Conservation (phyloP, 768 basidiomycete genomes). For the Gyrodon lividus region DNA sequence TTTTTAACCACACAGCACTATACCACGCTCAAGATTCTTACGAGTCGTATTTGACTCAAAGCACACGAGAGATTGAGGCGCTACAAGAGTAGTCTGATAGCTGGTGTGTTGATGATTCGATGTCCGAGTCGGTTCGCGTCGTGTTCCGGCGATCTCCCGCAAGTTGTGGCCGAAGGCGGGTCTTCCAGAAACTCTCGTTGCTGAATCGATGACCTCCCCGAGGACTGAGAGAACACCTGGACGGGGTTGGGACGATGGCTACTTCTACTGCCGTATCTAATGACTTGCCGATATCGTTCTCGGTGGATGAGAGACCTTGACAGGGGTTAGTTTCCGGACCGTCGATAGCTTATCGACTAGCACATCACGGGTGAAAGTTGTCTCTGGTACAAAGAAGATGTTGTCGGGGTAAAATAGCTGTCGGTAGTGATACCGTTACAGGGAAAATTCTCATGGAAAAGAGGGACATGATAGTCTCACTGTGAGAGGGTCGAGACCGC, state of each 20-base stretch:
- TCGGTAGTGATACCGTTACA: too few relatives aligned
- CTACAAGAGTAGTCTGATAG: constrained; percentile 52
- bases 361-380: too few relatives aligned
- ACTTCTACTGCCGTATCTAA: neutral
- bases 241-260: neutral
- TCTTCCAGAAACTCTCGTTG: neutral
- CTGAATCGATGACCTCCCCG: neutral
- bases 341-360: too few relatives aligned
- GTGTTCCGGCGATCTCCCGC: too few relatives aligned
- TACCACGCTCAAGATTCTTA: constrained; percentile 55
- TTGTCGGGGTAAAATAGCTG: too few relatives aligned
- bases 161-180: neutral
- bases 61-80: constrained; percentile 59
- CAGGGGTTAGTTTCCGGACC: too few relatives aligned
- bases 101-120: too few relatives aligned
- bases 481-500: too few relatives aligned
- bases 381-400: too few relatives aligned
- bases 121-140: too few relatives aligned
- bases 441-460: too few relatives aligned
- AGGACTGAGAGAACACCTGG: neutral
- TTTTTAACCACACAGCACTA: constrained; percentile 34
- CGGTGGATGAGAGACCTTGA: neutral
- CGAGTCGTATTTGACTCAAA: constrained; percentile 54
- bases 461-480: too few relatives aligned
- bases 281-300: neutral